A percentile compares a stretch with the other conserved stretches of the same genome.
phyloP scores from a whole-genome alignment of 805 yeast genomes.

The Cyberlindnera xylosilytica region DNA sequence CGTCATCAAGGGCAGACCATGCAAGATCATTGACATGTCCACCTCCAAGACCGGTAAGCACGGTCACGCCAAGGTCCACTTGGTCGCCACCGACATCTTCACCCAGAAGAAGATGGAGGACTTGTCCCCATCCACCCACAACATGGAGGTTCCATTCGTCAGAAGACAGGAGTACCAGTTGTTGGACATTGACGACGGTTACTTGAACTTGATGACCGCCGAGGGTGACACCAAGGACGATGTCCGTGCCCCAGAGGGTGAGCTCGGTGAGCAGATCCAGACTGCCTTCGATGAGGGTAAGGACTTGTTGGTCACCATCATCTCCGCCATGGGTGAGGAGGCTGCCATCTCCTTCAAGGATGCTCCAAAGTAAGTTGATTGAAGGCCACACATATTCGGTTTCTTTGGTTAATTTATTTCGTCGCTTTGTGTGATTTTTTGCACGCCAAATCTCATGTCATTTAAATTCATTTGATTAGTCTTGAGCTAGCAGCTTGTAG shows the following conservation, averaged over 20 bases:
- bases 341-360: constrained; percentile 98
- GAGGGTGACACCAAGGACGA: constrained; percentile 99
- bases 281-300: constrained; percentile 96
- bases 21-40: constrained; percentile 99
- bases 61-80: constrained; percentile 99
- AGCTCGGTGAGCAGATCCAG: constrained; percentile 90
- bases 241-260: constrained; percentile 97
- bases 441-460: constrained; percentile 6
- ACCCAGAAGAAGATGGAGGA: constrained; percentile 99
- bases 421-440: neutral
- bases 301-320: constrained; percentile 94
- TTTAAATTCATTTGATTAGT: neutral
- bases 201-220: constrained; percentile 90
- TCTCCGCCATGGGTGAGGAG: constrained; percentile 99
- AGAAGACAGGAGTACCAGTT: constrained; percentile 93
- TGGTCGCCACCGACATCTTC: constrained; percentile 98
- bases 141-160: constrained; percentile 99
- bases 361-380: constrained; percentile 66
- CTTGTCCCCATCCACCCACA: constrained; percentile 99
- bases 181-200: constrained; percentile 98
- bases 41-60: constrained; percentile 99
- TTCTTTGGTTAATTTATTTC: constrained; percentile 4
- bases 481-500: neutral
- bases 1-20: constrained; percentile 98
- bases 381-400: neutral